Evolutionary conservation across 163 green algal genomes (phyloP).

Genomic region (Coccomyxa subellipsoidea): DNA sequence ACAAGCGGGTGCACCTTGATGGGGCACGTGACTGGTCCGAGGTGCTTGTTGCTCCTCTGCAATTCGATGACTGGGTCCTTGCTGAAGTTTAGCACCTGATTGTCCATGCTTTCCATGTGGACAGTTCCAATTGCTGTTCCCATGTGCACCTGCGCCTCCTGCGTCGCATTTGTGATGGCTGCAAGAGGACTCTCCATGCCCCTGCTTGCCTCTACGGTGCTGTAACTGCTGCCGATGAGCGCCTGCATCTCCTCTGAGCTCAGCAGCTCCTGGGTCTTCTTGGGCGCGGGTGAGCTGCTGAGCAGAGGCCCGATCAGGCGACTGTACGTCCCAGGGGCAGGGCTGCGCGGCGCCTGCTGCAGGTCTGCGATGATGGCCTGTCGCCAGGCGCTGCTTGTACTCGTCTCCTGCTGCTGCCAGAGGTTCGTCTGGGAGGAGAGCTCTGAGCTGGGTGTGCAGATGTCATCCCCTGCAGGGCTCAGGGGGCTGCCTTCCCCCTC

Average conservation of each 20-base stretch:
- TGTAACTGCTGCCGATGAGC: not conserved
- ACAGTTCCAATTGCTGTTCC: too few species aligned
- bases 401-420: not conserved
- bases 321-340: not conserved
- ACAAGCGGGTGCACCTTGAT: not conserved
- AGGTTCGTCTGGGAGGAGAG: not conserved
- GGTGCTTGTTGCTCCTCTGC: not conserved
- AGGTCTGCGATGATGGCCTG: not conserved
- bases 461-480: not conserved
- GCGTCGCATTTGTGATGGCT: too few species aligned
- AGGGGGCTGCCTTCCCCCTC: not conserved
- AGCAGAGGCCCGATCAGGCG: not conserved
- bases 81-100: not conserved
- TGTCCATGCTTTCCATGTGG: too few species aligned
- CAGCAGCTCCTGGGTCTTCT: not conserved
- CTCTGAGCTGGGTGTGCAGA: not conserved
- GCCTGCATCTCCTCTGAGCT: not conserved
- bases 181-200: too few species aligned
- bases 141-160: too few species aligned
- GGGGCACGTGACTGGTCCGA: not conserved
- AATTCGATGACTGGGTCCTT: not conserved
- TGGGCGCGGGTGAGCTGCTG: not conserved
- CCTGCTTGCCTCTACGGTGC: too few species aligned
- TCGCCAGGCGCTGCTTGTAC: not conserved
- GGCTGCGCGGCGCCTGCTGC: not conserved